Evolutionary conservation across 192 early-diverging fungal species (phyloP).

Genomic region (Coemansia sp.): DNA sequence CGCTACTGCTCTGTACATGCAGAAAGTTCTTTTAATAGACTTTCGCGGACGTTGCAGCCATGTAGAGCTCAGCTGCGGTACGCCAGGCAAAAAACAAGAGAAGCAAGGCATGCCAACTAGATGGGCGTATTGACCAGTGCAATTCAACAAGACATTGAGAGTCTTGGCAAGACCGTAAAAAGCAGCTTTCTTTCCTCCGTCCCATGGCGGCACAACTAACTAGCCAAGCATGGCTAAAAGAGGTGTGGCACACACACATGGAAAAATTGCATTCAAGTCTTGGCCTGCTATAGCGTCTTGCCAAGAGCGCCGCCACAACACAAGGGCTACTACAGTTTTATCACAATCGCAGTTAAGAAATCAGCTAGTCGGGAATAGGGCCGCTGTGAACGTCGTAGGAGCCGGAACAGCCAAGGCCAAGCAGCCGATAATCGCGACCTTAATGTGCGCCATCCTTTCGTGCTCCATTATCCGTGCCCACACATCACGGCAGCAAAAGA

Average conservation of each 20-base stretch:
- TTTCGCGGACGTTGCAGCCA: background rate
- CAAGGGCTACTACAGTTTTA: background rate
- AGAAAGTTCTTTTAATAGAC: background rate
- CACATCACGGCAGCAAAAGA: background rate
- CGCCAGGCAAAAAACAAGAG: background rate
- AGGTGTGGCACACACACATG: conserved; percentile 1
- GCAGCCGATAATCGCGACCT: conserved; percentile 6
- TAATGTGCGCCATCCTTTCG: conserved; percentile 6
- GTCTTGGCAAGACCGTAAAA: background rate
- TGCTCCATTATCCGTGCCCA: conserved; percentile 6
- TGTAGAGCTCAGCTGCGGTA: background rate
- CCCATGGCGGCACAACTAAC: background rate
- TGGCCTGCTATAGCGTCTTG: conserved; percentile 5
- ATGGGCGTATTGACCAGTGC: background rate
- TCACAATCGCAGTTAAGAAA: background rate
- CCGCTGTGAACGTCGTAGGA: background rate
- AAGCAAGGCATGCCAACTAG: background rate
- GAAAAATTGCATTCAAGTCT: conserved; percentile 7
- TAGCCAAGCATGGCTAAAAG: background rate
- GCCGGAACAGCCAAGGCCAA: background rate
- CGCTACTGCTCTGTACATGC: background rate
- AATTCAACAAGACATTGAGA: background rate
- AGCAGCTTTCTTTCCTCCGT: background rate
- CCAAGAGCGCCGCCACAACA: conserved; percentile 12
- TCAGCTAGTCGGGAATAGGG: conserved; percentile 9